Conservation (phyloP, 202 grass and related monocot genomes). For the Cymbopogon flexuosus region DNA sequence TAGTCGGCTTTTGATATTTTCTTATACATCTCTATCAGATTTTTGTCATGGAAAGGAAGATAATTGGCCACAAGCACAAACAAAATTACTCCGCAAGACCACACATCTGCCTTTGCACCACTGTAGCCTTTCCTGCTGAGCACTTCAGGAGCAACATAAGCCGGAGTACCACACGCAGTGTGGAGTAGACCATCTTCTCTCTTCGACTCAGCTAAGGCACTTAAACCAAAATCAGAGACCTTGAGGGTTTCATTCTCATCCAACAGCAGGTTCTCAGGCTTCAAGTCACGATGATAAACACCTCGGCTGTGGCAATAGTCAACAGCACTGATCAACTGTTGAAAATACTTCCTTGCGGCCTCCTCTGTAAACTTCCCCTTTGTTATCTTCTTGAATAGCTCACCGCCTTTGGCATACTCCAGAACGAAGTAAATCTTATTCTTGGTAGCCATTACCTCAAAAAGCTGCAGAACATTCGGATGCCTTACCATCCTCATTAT, state of each 20-base stretch:
- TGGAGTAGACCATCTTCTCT: constrained; percentile 63
- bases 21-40: constrained; percentile 61
- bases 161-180: constrained; percentile 65
- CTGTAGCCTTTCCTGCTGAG: constrained; percentile 58
- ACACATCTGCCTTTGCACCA: constrained; percentile 69
- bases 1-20: constrained; percentile 39
- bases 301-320: constrained; percentile 78
- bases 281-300: constrained; percentile 78
- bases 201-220: constrained; percentile 57
- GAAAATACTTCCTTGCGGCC: constrained; percentile 59
- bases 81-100: constrained; percentile 73
- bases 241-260: constrained; percentile 62
- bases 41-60: constrained; percentile 63
- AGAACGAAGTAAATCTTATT: constrained; percentile 71
- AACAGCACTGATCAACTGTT: constrained; percentile 53
- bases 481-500: constrained; percentile 66
- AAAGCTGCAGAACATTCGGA: constrained; percentile 61
- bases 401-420: constrained; percentile 70
- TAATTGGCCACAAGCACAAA: constrained; percentile 64
- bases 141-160: constrained; percentile 78
- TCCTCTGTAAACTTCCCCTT: constrained; percentile 62
- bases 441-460: constrained; percentile 77
- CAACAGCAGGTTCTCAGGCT: constrained; percentile 66
- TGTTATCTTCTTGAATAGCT: constrained; percentile 65
- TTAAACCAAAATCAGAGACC: constrained; percentile 71